Base-by-base conservation (phyloP, 768 basidiomycete genomes). In the Termitomyces sp. region DNA sequence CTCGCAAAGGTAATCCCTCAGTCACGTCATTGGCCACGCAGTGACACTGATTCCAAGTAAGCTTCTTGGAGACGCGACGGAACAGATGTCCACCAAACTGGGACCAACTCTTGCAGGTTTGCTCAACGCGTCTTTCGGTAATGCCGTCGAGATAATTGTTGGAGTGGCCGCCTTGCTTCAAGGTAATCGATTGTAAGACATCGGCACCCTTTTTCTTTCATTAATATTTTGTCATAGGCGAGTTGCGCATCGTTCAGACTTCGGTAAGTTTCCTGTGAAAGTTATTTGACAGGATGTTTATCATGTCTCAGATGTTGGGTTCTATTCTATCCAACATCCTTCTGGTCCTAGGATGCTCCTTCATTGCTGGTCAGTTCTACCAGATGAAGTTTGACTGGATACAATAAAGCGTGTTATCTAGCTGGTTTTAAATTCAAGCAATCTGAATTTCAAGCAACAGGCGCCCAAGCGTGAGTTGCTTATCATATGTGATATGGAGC, bases 321-420 rank as follows among this genome's bases (percentile, higher is more conserved):
- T 94, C 92, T 29, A 90, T 97, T 59, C 73, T 97, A 39, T 94
- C 92, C 13, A 97, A 97, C 71, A 76, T 95, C 39, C 81, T 97
- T 9, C 78, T 97, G 37, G 94, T 98, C 18, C 77, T 98, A 15
- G 94, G 94, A 7, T 92, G 89, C 71, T 92, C 91, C 15, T 95
- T 95, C 78, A 75, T 95, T 54, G 92, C 91, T 49, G 88, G 87
- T 84, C 59, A 58, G 77, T 70, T 20, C 1, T n/a, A 33, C n/a
- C 5, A 29, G 26, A 10, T 15, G 44, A 52, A 28, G 16, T 36
- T 37, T 49, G 41, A 28, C 4, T 10, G n/a, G 2, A 54, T 15
- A 52, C 51, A n/a, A 51, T 48, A 18, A 20, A 13, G 10, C 28
- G 16, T 29, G 13, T 41, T 15, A 3, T 28, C 4, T 55, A 85